Conservation (phyloP, 1,139 yeast genomes). For the Kodamaea plutei region DNA sequence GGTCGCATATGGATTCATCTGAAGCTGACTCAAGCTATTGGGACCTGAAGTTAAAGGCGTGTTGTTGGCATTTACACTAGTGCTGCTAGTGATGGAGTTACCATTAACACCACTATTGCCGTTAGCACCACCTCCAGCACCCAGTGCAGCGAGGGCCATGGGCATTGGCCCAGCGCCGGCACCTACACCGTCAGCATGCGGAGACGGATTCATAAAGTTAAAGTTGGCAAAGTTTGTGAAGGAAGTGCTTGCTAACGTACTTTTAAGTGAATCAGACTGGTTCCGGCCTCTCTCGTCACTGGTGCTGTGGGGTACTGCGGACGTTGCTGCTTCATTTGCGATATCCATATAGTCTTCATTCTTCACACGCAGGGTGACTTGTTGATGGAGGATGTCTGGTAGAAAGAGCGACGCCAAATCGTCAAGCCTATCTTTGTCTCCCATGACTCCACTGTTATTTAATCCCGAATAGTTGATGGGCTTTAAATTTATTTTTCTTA, state of each 20-base stretch:
- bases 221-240: conserved; percentile 6
- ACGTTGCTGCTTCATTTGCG: not conserved
- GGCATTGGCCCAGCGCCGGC: not conserved
- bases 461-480: not conserved
- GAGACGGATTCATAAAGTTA: conserved; percentile 4
- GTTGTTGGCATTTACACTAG: no score
- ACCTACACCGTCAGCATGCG: not conserved
- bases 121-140: no score
- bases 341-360: conserved; percentile 19
- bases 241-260: conserved; percentile 5
- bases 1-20: conserved; percentile 8
- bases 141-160: no score
- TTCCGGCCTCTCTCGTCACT: conserved; percentile 2
- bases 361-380: conserved; percentile 16
- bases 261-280: conserved; percentile 2
- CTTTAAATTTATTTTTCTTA: no score
- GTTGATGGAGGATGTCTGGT: conserved; percentile 37
- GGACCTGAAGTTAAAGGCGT: no score
- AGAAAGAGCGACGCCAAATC: conserved; percentile 42
- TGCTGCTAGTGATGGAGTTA: no score
- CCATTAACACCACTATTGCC: no score
- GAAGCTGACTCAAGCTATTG: conserved; percentile 1
- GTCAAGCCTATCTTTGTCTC: conserved; percentile 28
- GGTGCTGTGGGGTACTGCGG: conserved; percentile 2
- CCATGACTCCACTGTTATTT: conserved; percentile 7